phyloP scores from a whole-genome alignment of 2,329 filamentous ascomycete genomes.

The Fusarium incarnatum region DNA sequence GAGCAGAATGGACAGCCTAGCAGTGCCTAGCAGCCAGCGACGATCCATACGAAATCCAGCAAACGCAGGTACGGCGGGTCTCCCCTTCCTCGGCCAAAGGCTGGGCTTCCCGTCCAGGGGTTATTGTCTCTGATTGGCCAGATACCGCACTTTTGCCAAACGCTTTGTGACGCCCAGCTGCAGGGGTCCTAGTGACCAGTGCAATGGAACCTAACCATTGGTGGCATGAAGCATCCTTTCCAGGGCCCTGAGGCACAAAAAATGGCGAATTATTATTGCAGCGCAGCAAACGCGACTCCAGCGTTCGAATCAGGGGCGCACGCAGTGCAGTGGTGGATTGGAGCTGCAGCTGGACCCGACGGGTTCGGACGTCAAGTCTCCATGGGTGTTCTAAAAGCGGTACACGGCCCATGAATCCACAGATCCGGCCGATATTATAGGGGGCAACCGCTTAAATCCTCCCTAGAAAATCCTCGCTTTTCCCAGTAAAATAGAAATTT shows the following conservation, averaged over 20 bases:
- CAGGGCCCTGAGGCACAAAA: conserved; percentile 16
- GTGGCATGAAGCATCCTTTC: conserved; percentile 36
- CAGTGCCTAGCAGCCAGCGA: conserved; percentile 13
- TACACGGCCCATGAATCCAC: conserved; percentile 17
- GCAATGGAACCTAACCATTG: conserved; percentile 38
- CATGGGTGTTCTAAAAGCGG: conserved; percentile 21
- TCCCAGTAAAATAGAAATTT: background rate
- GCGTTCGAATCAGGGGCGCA: conserved; percentile 23
- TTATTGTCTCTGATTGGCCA: conserved; percentile 31
- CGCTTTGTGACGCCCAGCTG: conserved; percentile 38
- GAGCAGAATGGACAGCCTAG: conserved; percentile 24
- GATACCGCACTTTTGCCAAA: conserved; percentile 28
- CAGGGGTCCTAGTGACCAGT: conserved; percentile 25
- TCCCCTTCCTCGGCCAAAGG: conserved; percentile 18
- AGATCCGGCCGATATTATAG: conserved; percentile 30
- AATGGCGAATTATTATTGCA: conserved; percentile 20
- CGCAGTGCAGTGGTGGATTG: background rate
- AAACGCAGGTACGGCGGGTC: conserved; percentile 34
- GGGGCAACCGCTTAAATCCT: conserved; percentile 29
- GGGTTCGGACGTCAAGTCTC: background rate
- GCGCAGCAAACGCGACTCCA: conserved; percentile 11
- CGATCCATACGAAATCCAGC: conserved; percentile 25
- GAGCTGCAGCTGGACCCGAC: background rate
- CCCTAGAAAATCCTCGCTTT: conserved; percentile 22
- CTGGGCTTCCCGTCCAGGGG: conserved; percentile 37